A percentile compares a stretch with the other conserved stretches of the same genome.
Conservation (phyloP, 768 basidiomycete species). For the Suillus clintonianus region DNA sequence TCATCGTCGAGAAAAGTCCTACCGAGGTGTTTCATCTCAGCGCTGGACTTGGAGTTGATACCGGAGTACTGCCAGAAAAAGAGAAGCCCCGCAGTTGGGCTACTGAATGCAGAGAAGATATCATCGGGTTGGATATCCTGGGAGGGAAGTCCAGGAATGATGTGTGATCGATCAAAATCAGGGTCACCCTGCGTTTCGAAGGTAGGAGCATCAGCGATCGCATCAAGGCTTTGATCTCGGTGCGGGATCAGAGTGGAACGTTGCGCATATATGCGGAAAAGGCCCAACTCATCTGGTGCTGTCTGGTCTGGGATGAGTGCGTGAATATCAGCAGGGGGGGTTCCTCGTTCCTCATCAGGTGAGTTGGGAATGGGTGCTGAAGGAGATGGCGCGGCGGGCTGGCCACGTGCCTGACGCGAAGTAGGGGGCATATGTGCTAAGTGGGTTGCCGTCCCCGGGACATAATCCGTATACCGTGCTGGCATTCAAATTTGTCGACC, state of each 20-base stretch:
- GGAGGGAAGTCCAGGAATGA: background rate
- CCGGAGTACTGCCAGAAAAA: constrained; percentile 34
- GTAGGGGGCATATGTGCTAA: background rate
- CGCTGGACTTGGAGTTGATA: constrained; percentile 25
- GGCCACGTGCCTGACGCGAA: background rate
- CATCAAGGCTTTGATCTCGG: background rate
- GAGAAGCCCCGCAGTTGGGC: constrained; percentile 26
- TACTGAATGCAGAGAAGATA: constrained; percentile 16
- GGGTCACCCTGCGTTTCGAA: background rate
- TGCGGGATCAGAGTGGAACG: background rate
- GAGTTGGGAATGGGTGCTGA: no score
- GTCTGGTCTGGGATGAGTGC: background rate
- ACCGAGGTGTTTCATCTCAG: constrained; percentile 26
- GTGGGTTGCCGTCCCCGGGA: background rate
- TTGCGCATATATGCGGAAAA: constrained; percentile 1
- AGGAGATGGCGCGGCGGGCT: background rate
- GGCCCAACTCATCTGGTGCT: background rate
- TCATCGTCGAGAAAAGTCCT: constrained; percentile 23
- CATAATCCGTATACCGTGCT: background rate
- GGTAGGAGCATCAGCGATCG: background rate
- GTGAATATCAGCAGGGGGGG: background rate
- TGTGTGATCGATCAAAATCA: background rate
- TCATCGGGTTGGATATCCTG: background rate
- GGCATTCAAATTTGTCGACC: background rate
- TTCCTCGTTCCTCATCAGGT: no score